These are phyloP conservation scores for Nicotiana obtusifolia DNA, from an alignment of 257 asterid species.

Conservation along the genomic window DNA sequence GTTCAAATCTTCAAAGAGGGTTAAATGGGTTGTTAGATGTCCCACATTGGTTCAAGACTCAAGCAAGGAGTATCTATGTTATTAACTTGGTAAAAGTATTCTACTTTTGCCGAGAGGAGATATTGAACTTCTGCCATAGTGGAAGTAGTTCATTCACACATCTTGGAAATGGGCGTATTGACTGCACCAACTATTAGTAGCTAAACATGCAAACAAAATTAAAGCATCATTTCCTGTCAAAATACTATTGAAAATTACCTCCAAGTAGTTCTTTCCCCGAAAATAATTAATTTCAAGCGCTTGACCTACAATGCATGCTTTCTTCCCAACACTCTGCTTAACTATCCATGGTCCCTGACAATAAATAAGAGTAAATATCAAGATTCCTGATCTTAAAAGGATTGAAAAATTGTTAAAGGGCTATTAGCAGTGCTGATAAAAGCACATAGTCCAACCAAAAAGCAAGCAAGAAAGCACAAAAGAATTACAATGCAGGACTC, in stretches of 20 bases:
- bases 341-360: conserved; percentile 96
- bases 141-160: background rate
- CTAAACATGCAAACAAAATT: background rate
- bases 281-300: conserved; percentile 76
- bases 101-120: background rate
- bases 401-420: background rate
- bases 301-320: conserved; percentile 80
- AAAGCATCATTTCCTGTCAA: background rate
- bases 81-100: background rate
- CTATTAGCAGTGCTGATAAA: background rate
- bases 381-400: background rate
- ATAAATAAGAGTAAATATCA: background rate
- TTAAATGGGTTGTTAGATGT: background rate
- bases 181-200: background rate
- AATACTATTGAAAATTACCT: conserved; percentile 40
- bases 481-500: background rate
- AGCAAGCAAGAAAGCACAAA: background rate
- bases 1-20: background rate
- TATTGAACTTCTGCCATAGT: background rate
- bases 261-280: conserved; percentile 88
- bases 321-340: conserved; percentile 91
- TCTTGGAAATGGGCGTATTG: background rate
- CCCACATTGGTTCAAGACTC: background rate
- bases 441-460: background rate
- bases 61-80: too few relatives aligned